phyloP scores from a whole-genome alignment of 805 yeast genomes.

The Isabelozyma rhagii region DNA sequence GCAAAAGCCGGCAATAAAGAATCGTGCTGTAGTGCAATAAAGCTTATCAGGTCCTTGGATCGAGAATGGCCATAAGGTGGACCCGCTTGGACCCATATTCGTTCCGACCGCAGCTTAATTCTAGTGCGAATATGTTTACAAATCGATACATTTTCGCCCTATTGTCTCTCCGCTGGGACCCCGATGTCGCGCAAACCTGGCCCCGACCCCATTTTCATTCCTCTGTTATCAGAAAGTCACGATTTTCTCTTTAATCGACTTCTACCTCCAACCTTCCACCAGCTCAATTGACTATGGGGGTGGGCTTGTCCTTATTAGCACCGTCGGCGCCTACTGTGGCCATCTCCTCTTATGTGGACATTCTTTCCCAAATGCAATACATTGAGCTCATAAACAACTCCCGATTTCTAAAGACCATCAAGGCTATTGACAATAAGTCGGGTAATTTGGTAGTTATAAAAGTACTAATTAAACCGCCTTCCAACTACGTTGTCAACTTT shows the following conservation, averaged over 20 bases:
- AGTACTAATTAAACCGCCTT: conserved; percentile 72
- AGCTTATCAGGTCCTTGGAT: too few relatives aligned
- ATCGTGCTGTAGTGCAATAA: too few relatives aligned
- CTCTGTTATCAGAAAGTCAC: too few relatives aligned
- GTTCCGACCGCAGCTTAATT: too few relatives aligned
- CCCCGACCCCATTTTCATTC: not conserved
- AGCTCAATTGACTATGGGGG: conserved; percentile 59
- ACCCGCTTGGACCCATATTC: too few relatives aligned
- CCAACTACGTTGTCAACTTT: conserved; percentile 22
- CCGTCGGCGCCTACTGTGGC: conserved; percentile 93
- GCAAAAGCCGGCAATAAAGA: too few relatives aligned
- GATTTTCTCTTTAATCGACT: too few relatives aligned
- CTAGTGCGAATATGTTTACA: too few relatives aligned
- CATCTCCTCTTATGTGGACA: conserved; percentile 83
- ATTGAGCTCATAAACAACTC: conserved; percentile 73
- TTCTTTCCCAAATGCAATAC: conserved; percentile 71
- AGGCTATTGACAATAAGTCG: conserved; percentile 62
- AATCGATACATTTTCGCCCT: too few relatives aligned
- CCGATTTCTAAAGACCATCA: conserved; percentile 80
- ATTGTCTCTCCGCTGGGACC: not conserved
- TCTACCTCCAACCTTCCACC: not conserved
- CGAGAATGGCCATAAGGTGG: too few relatives aligned
- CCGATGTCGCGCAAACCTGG: not conserved
- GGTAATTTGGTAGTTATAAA: conserved; percentile 73
- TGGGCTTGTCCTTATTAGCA: conserved; percentile 77